phyloP scores from a whole-genome alignment of 2,329 filamentous ascomycete genomes.

The Colletotrichum sp. region DNA sequence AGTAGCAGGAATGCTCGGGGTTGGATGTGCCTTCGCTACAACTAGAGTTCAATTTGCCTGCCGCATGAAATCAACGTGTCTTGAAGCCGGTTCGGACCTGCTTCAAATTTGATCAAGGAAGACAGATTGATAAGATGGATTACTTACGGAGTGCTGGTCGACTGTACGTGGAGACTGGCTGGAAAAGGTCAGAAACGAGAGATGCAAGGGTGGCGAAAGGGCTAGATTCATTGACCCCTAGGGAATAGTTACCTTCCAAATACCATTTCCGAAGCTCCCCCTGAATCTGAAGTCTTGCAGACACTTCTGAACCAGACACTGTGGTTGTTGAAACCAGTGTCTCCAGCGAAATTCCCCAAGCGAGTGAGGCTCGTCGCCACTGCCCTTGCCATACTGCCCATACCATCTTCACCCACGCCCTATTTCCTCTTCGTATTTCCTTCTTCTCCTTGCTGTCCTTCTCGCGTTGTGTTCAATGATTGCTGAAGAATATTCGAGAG shows the following conservation, averaged over 20 bases:
- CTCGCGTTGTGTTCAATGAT: neutral
- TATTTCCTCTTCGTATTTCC: neutral
- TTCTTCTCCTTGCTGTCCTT: neutral
- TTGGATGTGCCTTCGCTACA: neutral
- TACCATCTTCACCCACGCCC: neutral
- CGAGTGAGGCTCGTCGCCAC: neutral
- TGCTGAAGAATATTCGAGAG: neutral
- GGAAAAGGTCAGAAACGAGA: neutral
- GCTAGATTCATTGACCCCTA: neutral
- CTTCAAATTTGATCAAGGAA: neutral
- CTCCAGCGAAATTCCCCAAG: neutral
- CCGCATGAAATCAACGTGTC: neutral
- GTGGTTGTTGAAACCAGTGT: neutral
- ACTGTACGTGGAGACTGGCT: neutral
- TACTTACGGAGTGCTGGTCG: neutral
- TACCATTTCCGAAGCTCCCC: neutral
- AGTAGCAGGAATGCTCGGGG: neutral
- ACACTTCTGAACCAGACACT: neutral
- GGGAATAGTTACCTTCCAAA: neutral
- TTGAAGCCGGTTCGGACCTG: neutral
- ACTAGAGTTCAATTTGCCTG: rapidly evolving
- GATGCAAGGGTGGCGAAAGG: neutral
- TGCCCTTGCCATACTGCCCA: neutral
- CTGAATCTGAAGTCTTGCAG: neutral
- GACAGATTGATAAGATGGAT: neutral